Evolutionary conservation across 73 alveolate species (phyloP).

Genomic region (Durusdinium trenchii): DNA sequence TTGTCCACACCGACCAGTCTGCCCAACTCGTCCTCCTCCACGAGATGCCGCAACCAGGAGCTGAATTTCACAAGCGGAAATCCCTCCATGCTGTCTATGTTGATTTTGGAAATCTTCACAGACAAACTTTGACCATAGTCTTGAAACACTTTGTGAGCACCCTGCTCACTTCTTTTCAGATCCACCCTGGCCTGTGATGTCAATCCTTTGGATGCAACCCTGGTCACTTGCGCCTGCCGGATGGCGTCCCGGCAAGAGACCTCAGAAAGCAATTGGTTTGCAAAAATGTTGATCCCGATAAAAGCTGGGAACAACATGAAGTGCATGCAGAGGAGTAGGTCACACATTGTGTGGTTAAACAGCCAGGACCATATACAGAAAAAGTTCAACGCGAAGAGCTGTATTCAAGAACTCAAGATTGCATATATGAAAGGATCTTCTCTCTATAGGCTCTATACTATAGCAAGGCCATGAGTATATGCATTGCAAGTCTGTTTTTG

Average conservation of each 20-base stretch:
- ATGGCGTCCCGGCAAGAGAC: conserved; percentile 65
- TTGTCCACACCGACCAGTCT: background rate
- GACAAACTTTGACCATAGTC: conserved; percentile 2
- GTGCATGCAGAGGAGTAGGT: too few relatives aligned
- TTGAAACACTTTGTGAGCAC: conserved; percentile 15
- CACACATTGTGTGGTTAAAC: too few relatives aligned
- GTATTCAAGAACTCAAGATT: background rate
- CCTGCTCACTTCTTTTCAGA: background rate
- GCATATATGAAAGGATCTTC: too few relatives aligned
- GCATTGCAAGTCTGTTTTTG: too few relatives aligned
- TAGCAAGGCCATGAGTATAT: too few relatives aligned
- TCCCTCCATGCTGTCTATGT: background rate
- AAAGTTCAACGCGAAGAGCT: background rate
- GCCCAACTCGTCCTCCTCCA: background rate
- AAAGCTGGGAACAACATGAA: too few relatives aligned
- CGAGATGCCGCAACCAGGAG: background rate
- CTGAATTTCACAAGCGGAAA: background rate
- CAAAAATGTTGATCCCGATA: too few relatives aligned
- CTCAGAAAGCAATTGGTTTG: conserved; percentile 48
- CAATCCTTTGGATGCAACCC: background rate
- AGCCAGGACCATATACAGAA: too few relatives aligned
- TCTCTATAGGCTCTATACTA: too few relatives aligned
- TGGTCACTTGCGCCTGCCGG: conserved; percentile 28
- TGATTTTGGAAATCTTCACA: background rate
- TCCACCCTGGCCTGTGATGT: background rate